Conservation (phyloP, 148 eudicot species). For the Fallopia convolvulus region DNA sequence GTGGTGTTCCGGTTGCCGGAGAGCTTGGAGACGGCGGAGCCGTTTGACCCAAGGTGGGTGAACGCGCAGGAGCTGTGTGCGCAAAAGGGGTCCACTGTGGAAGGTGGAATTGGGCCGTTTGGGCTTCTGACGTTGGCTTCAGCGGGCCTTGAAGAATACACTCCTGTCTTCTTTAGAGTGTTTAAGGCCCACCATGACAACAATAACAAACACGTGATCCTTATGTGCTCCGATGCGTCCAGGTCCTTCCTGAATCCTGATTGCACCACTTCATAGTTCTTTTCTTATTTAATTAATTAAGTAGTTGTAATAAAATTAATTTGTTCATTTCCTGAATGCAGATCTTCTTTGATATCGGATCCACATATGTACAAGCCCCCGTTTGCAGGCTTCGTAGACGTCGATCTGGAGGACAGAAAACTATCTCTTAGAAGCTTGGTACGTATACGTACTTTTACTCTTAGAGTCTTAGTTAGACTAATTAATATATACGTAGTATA, state of each 20-base stretch:
- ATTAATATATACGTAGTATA: too few species aligned
- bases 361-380: constrained; percentile 26
- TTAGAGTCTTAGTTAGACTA: too few species aligned
- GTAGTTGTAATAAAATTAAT: too few species aligned
- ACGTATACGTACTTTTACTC: too few species aligned
- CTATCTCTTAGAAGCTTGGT: constrained; percentile 37
- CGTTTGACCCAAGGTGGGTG: constrained; percentile 15
- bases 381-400: constrained; percentile 41
- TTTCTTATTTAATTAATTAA: too few species aligned
- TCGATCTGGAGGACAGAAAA: constrained; percentile 32
- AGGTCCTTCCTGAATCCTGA: too few species aligned
- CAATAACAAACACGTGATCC: constrained; percentile 23
- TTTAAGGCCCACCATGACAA: constrained; percentile 29
- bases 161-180: constrained; percentile 41
- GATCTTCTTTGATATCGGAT: constrained; percentile 20
- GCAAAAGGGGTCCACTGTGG: constrained; percentile 27
- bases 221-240: too few species aligned
- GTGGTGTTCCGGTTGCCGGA: not conserved
- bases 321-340: constrained; percentile 25
- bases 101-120: constrained; percentile 32
- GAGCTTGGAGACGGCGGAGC: constrained; percentile 54
- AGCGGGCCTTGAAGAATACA: constrained; percentile 39
- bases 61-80: constrained; percentile 42
- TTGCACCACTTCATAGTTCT: too few species aligned
- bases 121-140: constrained; percentile 43